Percentiles rank a stretch among this genome's conserved stretches.
Conservation (phyloP, 2,329 filamentous ascomycete genomes). For the Fusarium kyushuense region DNA sequence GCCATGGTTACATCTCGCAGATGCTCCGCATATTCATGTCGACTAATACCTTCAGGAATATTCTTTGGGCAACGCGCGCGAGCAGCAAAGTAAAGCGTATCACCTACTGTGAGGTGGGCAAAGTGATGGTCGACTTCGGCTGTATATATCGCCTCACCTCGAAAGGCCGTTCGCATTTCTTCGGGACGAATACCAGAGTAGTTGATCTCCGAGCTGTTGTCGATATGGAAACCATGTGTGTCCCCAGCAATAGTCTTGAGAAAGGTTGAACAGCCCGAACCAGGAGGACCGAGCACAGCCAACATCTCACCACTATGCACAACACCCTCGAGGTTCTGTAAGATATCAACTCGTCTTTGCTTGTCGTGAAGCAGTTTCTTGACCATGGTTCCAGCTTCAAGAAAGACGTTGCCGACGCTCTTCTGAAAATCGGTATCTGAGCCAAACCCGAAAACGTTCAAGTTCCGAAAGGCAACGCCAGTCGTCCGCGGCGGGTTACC, state of each 20-base stretch:
- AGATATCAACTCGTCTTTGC: slow-evolving; percentile 71
- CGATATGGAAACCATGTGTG: slow-evolving; percentile 79
- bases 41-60: slow-evolving; percentile 68
- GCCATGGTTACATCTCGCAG: slow-evolving; percentile 77
- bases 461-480: slow-evolving; percentile 46
- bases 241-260: slow-evolving; percentile 84
- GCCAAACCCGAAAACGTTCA: slow-evolving; percentile 48
- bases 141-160: slow-evolving; percentile 85
- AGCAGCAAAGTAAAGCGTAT: slow-evolving; percentile 81
- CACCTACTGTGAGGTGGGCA: slow-evolving; percentile 77
- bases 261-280: slow-evolving; percentile 80
- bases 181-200: slow-evolving; percentile 75
- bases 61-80: slow-evolving; percentile 71
- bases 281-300: slow-evolving; percentile 76
- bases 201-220: slow-evolving; percentile 76
- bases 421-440: slow-evolving; percentile 49
- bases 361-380: slow-evolving; percentile 53
- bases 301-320: slow-evolving; percentile 77
- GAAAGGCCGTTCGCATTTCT: slow-evolving; percentile 79
- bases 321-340: slow-evolving; percentile 72
- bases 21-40: slow-evolving; percentile 66
- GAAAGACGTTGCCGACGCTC: slow-evolving; percentile 46
- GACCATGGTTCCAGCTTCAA: slow-evolving; percentile 34
- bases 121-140: slow-evolving; percentile 85
- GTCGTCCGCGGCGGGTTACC: slow-evolving; percentile 47